Evolutionary conservation across 2,329 filamentous ascomycete species (phyloP).

Genomic region (Aspergillus clavatus): DNA sequence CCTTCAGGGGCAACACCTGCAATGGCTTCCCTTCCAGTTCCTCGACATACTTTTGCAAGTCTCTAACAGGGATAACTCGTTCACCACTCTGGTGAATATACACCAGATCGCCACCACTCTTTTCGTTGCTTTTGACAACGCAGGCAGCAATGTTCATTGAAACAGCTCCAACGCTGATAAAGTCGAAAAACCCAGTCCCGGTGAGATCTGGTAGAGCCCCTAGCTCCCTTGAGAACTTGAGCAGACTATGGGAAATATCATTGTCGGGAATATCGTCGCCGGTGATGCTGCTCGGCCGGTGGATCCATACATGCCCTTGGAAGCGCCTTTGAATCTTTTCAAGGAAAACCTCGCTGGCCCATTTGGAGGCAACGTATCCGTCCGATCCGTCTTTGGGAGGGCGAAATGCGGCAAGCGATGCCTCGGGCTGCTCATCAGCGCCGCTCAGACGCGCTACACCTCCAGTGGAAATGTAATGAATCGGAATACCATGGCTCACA

Average conservation of each 20-base stretch:
- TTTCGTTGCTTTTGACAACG: slow-evolving; percentile 1
- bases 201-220: slow-evolving; percentile 7
- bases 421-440: slow-evolving; percentile 12
- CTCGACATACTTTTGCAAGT: slow-evolving; percentile 2
- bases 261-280: slow-evolving; percentile 5
- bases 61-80: background rate
- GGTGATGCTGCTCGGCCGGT: slow-evolving; percentile 15
- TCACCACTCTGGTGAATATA: slow-evolving; percentile 5
- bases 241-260: slow-evolving; percentile 6
- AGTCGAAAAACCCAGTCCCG: slow-evolving; percentile 6
- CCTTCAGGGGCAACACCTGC: slow-evolving; percentile 2
- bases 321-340: slow-evolving; percentile 18
- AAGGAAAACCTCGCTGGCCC: slow-evolving; percentile 38
- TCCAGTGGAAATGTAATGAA: slow-evolving; percentile 30
- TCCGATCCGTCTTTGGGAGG: slow-evolving; percentile 24
- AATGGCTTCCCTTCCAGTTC: background rate
- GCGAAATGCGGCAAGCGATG: slow-evolving; percentile 8
- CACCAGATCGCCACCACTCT: background rate
- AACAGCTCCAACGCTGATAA: slow-evolving; percentile 5
- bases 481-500: slow-evolving; percentile 17
- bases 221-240: slow-evolving; percentile 2
- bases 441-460: slow-evolving; percentile 30
- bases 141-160: slow-evolving; percentile 3
- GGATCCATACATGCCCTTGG: slow-evolving; percentile 15
- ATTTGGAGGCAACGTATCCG: slow-evolving; percentile 38